Conservation (phyloP, 2,329 filamentous ascomycete species). For the Cladosporium sp. region DNA sequence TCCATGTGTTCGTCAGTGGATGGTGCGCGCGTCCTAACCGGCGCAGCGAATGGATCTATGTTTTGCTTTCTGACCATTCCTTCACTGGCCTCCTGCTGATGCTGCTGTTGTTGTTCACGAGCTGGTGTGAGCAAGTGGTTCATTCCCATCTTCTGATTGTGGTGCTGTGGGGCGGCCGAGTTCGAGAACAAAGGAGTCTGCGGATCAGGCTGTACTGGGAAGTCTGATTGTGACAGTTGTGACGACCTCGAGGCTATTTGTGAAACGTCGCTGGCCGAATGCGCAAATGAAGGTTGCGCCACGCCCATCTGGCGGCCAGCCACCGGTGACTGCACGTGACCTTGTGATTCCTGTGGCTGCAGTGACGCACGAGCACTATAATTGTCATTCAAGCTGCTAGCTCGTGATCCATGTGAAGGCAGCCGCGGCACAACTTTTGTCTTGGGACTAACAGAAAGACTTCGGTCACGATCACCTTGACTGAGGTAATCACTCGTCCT, state of each 20-base stretch:
- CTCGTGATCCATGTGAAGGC: slow-evolving; percentile 33
- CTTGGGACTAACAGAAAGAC: slow-evolving; percentile 76
- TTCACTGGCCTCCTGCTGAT: slow-evolving; percentile 3
- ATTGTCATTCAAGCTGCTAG: slow-evolving; percentile 36
- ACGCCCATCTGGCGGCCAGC: slow-evolving; percentile 18
- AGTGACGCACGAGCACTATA: slow-evolving; percentile 31
- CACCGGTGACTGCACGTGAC: slow-evolving; percentile 26
- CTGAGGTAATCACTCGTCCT: slow-evolving; percentile 44
- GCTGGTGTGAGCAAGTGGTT: slow-evolving; percentile 33
- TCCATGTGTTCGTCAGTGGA: not conserved
- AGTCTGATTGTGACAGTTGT: slow-evolving; percentile 13
- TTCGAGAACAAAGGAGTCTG: slow-evolving; percentile 18
- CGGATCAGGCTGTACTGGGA: slow-evolving; percentile 8
- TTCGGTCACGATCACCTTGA: slow-evolving; percentile 66
- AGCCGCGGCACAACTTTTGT: slow-evolving; percentile 47
- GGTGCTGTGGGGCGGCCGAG: slow-evolving; percentile 26
- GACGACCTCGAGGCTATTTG: slow-evolving; percentile 23
- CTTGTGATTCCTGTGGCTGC: slow-evolving; percentile 25
- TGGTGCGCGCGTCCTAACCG: not conserved
- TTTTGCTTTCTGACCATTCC: slow-evolving; percentile 4
- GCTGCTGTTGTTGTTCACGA: slow-evolving; percentile 21
- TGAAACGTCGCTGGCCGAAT: slow-evolving; percentile 25
- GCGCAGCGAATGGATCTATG: not conserved
- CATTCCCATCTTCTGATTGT: slow-evolving; percentile 33
- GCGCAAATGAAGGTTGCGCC: slow-evolving; percentile 22